phyloP scores from a whole-genome alignment of 1,139 yeast species.

The Yamadazyma friedrichii region DNA sequence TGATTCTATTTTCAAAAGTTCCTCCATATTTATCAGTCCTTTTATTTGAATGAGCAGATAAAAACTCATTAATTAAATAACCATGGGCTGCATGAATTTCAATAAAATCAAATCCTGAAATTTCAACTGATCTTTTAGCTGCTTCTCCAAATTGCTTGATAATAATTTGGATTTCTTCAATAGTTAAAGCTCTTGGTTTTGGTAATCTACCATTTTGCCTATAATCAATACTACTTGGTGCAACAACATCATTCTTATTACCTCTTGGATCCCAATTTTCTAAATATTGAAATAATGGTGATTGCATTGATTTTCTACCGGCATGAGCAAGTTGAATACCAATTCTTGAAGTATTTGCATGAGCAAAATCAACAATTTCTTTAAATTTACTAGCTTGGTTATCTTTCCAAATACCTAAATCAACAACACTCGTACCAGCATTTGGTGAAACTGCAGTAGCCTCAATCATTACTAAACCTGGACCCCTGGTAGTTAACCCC shows the following conservation, averaged over 20 bases:
- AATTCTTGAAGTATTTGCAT: constrained; percentile 46
- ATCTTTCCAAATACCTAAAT: constrained; percentile 52
- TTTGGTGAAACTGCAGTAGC: constrained; percentile 47
- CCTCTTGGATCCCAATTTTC: constrained; percentile 38
- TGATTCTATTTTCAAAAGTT: constrained; percentile 59
- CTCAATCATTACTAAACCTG: constrained; percentile 55
- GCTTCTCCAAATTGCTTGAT: constrained; percentile 39
- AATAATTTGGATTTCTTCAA: constrained; percentile 31
- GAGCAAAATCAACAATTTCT: constrained; percentile 55
- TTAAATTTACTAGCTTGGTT: constrained; percentile 48
- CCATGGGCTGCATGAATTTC: constrained; percentile 57
- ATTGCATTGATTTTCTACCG: constrained; percentile 50
- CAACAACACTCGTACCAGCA: constrained; percentile 46
- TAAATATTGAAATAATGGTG: constrained; percentile 32
- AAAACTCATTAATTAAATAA: constrained; percentile 41
- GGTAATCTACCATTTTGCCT: constrained; percentile 28
- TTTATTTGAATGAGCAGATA: constrained; percentile 35
- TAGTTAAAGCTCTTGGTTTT: constrained; percentile 31
- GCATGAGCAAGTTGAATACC: constrained; percentile 59
- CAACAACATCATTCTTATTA: constrained; percentile 42
- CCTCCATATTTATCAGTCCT: constrained; percentile 57
- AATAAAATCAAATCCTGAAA: constrained; percentile 45
- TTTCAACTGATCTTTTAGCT: constrained; percentile 43
- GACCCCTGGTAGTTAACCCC: constrained; percentile 42
- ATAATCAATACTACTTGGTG: constrained; percentile 43